A percentile compares a stretch with the other conserved stretches of the same genome.
Evolutionary conservation across 192 early-diverging fungal species (phyloP).

Genomic region (Funneliformis mosseae): DNA sequence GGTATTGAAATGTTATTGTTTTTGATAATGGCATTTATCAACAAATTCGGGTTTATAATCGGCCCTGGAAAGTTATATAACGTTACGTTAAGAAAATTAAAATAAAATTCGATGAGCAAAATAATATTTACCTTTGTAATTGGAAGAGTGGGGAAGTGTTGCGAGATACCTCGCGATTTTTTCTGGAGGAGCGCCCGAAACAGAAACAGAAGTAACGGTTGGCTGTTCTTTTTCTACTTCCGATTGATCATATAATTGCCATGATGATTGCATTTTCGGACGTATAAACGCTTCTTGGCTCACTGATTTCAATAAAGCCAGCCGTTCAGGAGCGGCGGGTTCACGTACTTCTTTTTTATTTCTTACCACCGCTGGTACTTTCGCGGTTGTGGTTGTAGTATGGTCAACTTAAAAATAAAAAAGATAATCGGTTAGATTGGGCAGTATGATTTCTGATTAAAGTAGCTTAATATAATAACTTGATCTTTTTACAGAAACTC

Average conservation of each 20-base stretch:
- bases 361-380: neutral
- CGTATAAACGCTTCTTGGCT: neutral
- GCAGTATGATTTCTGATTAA: no score
- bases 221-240: neutral
- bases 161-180: neutral
- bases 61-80: neutral
- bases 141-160: neutral
- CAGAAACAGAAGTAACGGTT: neutral
- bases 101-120: no score
- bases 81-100: neutral
- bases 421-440: no score
- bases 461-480: no score
- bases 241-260: neutral
- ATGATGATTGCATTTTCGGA: neutral
- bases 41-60: neutral
- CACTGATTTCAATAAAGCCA: neutral
- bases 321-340: neutral
- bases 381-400: neutral
- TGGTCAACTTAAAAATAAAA: neutral
- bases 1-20: neutral
- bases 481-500: no score
- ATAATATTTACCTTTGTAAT: neutral
- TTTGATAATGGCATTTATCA: neutral
- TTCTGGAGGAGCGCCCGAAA: neutral
- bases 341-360: neutral